These are phyloP conservation scores for Pichia sp. DNA, from an alignment of 1,139 yeast species.

Conservation along the genomic window DNA sequence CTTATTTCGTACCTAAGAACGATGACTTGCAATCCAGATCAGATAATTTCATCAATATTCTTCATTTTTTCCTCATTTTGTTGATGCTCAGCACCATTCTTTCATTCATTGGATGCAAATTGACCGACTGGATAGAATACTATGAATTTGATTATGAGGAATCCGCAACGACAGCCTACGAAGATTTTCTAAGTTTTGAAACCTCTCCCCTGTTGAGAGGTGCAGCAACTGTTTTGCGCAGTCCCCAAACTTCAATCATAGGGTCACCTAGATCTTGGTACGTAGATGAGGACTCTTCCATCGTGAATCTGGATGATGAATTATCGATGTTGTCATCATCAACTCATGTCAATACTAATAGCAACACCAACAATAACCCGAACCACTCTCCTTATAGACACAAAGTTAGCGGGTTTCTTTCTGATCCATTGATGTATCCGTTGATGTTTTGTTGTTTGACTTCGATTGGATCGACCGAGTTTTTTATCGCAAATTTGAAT, in stretches of 20 bases:
- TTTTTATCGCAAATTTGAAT: slow-evolving; percentile 29
- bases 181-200: slow-evolving; percentile 28
- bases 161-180: slow-evolving; percentile 11
- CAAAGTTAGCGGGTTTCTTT: slow-evolving; percentile 22
- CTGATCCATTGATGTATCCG: slow-evolving; percentile 31
- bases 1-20: slow-evolving; percentile 4
- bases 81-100: slow-evolving; percentile 19
- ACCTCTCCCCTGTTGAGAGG: slow-evolving; percentile 32
- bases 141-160: slow-evolving; percentile 25
- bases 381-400: slow-evolving; percentile 15
- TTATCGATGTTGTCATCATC: slow-evolving; percentile 23
- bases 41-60: slow-evolving; percentile 20
- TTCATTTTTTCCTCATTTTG: slow-evolving; percentile 21
- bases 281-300: slow-evolving; percentile 23
- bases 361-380: not conserved
- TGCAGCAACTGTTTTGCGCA: slow-evolving; percentile 27
- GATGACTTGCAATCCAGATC: slow-evolving; percentile 15
- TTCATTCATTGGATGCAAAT: slow-evolving; percentile 26
- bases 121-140: slow-evolving; percentile 26
- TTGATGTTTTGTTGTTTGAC: slow-evolving; percentile 27
- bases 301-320: slow-evolving; percentile 27
- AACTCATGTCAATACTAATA: not conserved
- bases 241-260: slow-evolving; percentile 22
- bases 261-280: slow-evolving; percentile 30
- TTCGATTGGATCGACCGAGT: slow-evolving; percentile 32